A percentile compares a stretch with the other conserved stretches of the same genome.
Evolutionary conservation across 352 stramenopile genomes (phyloP).

Genomic region (Pythium scleroteichum): DNA sequence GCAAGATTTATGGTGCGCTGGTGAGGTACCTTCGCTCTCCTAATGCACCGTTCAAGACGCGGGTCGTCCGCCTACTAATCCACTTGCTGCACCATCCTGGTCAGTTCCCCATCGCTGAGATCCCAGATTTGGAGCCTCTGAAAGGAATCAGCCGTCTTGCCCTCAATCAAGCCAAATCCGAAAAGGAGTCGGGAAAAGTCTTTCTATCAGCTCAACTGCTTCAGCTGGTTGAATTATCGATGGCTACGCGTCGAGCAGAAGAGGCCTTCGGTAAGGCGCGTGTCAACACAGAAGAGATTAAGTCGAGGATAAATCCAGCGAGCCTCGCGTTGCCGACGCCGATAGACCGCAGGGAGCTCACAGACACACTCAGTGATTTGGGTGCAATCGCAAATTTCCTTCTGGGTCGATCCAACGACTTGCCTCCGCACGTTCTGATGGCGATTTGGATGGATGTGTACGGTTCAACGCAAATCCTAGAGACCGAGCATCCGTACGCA

Average conservation of each 20-base stretch:
- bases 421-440: constrained; percentile 60
- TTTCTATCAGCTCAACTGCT: constrained; percentile 80
- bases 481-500: constrained; percentile 67
- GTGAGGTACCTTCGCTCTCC: constrained; percentile 80
- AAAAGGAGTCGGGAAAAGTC: constrained; percentile 58
- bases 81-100: constrained; percentile 70
- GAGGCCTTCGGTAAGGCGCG: constrained; percentile 20
- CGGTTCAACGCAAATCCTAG: constrained; percentile 54
- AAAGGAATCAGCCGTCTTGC: constrained; percentile 65
- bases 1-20: constrained; percentile 77
- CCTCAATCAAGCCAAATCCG: constrained; percentile 50
- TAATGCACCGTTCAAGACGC: constrained; percentile 77
- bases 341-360: constrained; percentile 41
- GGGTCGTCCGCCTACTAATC: constrained; percentile 72
- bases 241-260: constrained; percentile 39
- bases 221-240: constrained; percentile 76
- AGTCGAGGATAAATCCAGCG: not conserved
- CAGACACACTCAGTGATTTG: constrained; percentile 57
- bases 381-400: constrained; percentile 58
- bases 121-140: constrained; percentile 62
- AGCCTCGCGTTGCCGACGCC: constrained; percentile 44
- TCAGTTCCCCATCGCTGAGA: constrained; percentile 53
- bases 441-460: constrained; percentile 84
- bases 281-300: not conserved
- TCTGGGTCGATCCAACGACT: constrained; percentile 40